These are phyloP conservation scores for Blastobotrys terrestris DNA, from an alignment of 805 yeast genomes.

Conservation along the genomic window DNA sequence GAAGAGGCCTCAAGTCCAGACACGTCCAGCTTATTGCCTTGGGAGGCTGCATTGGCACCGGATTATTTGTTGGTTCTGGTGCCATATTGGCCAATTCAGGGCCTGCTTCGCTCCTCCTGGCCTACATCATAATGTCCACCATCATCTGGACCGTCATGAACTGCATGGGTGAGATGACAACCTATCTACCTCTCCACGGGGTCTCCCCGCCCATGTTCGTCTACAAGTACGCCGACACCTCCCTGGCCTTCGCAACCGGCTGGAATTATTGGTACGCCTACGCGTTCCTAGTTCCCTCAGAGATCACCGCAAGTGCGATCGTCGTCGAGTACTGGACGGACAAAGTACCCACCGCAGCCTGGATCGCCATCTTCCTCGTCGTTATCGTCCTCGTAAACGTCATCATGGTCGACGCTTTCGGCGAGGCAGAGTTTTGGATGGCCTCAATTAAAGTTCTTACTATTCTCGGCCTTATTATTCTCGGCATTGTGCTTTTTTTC, in stretches of 20 bases:
- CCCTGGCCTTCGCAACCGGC: constrained; percentile 56
- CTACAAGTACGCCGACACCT: constrained; percentile 53
- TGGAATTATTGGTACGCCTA: constrained; percentile 44
- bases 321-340: constrained; percentile 41
- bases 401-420: constrained; percentile 44
- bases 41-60: constrained; percentile 76
- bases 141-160: constrained; percentile 63
- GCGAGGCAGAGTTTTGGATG: constrained; percentile 59
- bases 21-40: constrained; percentile 70
- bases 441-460: constrained; percentile 56
- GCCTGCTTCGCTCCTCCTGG: constrained; percentile 60
- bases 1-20: constrained; percentile 43
- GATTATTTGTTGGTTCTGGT: constrained; percentile 70
- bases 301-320: constrained; percentile 40
- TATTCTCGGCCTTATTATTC: constrained; percentile 59
- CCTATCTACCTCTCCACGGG: constrained; percentile 51
- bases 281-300: constrained; percentile 42
- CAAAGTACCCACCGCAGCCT: constrained; percentile 46
- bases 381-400: constrained; percentile 39
- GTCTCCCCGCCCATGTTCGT: constrained; percentile 57
- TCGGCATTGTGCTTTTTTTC: constrained; percentile 47
- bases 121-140: constrained; percentile 56
- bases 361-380: constrained; percentile 47
- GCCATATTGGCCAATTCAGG: constrained; percentile 58
- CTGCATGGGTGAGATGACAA: constrained; percentile 51